Evolutionary conservation across 78 protist species (phyloP), one percentile per base, ranked within the genome.

Genomic region (Tieghemostelium lacteum): DNA sequence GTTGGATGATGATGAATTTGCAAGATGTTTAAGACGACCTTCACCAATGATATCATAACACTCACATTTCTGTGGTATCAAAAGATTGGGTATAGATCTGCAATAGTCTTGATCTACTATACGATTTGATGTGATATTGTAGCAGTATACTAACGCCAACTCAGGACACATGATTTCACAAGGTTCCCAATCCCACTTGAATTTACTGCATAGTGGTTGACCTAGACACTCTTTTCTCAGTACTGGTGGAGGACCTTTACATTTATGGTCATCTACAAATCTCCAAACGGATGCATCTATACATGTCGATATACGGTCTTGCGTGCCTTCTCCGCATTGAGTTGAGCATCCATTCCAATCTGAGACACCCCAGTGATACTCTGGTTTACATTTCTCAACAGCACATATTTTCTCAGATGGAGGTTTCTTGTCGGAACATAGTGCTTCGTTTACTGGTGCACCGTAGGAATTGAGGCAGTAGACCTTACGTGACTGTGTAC

Each of bases 321-420:
- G 91, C 3, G 57, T 58, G 16, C 91, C 91, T 7, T 57, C 91
- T 16, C 91, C 91, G 58, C 91, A 83, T n/a, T 69, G 63, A 4
- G 33, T 42, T 10, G 91, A 83, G 26, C 91, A 83, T 49, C 91
- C 91, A 0, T 58, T 69, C 91, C 91, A 83, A 52, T 52, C 80
- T 0, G 73, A 28, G 1, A 65, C 64, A 22, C 69, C 69, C 91
- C 91, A 83, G 33, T 69, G 80, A 45, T 69, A 83, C 8, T 83
- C 91, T 10, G 36, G 36, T 33, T 39, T 29, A n/a, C 91, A 83
- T 58, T 69, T 50, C 4, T 34, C 6, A 16, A 45, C 64, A 17
- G 57, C 33, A 83, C 91, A 83, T 20, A 83, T 19, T 40, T 58
- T 71, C 33, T 69, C 61, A 16, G 29, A 26, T 16, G 55, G 66